Conservation (phyloP, 352 stramenopile species). For the Phytophthora idaei region DNA sequence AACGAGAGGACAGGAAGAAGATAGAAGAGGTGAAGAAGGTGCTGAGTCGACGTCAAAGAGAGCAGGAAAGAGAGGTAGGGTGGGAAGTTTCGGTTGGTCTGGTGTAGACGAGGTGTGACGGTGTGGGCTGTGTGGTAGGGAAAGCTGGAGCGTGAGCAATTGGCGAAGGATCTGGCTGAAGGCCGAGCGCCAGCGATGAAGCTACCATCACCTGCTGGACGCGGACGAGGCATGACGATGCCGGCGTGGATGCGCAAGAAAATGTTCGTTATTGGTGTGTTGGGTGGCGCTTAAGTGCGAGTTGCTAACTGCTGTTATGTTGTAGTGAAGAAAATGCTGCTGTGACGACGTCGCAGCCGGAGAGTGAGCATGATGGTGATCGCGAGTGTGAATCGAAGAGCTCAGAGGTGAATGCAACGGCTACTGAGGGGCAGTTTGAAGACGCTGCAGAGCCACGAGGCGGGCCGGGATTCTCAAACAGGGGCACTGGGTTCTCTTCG, state of each 20-base stretch:
- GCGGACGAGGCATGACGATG: constrained; percentile 90
- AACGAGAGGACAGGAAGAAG: constrained; percentile 74
- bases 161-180: constrained; percentile 74
- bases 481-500: constrained; percentile 33
- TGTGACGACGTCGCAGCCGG: constrained; percentile 22
- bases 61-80: constrained; percentile 73
- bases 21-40: constrained; percentile 84
- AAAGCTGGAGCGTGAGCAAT: constrained; percentile 70
- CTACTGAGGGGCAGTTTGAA: constrained; percentile 58
- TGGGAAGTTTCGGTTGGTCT: background rate
- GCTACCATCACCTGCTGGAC: constrained; percentile 58
- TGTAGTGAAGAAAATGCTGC: constrained; percentile 67
- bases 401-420: background rate
- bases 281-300: constrained; percentile 2
- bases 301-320: constrained; percentile 19
- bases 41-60: constrained; percentile 73
- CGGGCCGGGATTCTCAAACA: constrained; percentile 40
- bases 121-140: constrained; percentile 33
- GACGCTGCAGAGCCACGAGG: constrained; percentile 42
- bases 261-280: constrained; percentile 53
- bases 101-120: constrained; percentile 3
- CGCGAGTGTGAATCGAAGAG: constrained; percentile 6
- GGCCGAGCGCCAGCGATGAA: constrained; percentile 62
- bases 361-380: constrained; percentile 41
- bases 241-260: constrained; percentile 94